Base-by-base conservation (phyloP, 345 rosid genomes). In the Crucihimalaya himalaica region DNA sequence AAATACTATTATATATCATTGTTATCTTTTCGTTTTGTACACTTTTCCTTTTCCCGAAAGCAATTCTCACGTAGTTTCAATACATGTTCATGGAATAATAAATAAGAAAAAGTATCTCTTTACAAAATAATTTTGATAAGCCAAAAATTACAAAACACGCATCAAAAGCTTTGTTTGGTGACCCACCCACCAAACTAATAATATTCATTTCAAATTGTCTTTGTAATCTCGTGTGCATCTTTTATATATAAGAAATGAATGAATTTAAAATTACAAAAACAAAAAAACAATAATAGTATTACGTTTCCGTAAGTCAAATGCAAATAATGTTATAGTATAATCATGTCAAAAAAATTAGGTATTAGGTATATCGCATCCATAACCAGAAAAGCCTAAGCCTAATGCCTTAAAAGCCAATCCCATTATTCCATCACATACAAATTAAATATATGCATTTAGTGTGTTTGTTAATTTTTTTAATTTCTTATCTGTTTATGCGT, bases 151-250 rank as follows among this genome's bases (percentile, higher is more conserved):
- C 2, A 70, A 55, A 76, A 69, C 71, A 76, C 75, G 59, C 71
- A 69, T 54, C 20, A 63, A 76, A 55, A 68, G 27, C 42, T 69
- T 69, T 63, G 45, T 69, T 69, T 69, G 75, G 79, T 54, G 74
- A 76, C 34, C 51, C 70, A 75, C 57, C 75, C 6, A 76, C 53
- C 70, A 53, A 69, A 61, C 19, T 54, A 31, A 32, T 43, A 43
- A 6, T 3, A 60, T 60, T 21, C 16, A 34, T 14, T 15, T 63
- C 13, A 2, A 40, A 16, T 8, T 68, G 29, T 25, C 57, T 42
- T 66, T 21, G 32, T 58, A 28, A 37, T 58, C 37, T 59, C 12
- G 46, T 75, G 63, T 15, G 50, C 25, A 40, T 68, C 47, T 21
- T 28, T 50, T 21, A 51, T 51, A 59, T 29, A 4, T 23, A 27